Evolutionary conservation across 345 rosid species (phyloP), one percentile per base, ranked within the genome.

Genomic region (Citrus sp.): DNA sequence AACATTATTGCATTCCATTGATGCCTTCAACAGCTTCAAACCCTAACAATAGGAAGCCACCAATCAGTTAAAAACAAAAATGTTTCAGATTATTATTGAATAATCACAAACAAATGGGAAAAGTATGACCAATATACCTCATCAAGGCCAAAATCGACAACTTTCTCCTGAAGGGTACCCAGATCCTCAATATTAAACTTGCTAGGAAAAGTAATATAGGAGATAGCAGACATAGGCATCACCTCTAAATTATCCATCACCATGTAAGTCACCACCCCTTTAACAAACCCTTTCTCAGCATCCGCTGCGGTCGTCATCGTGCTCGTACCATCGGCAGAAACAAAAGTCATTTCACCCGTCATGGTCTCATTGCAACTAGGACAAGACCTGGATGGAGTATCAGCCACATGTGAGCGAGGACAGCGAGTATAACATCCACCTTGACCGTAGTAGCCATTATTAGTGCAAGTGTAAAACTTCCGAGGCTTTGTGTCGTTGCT

Each of bases 121-220:
- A 13, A 46, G 4, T 0, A 12, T 46, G 51, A 46, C 10, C 18
- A 7, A 18, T 2, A 27, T 46, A 81, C 78, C 87, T 80, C 77
- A 13, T 46, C 51, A 46, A 46, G 51, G 51, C 51, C 51, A 46
- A 46, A 46, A 46, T 46, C 51, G 16, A 16, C 32, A 5, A 40
- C 30, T 51, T 21, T 74, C 13, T 85, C 81, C 56, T 73, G 63
- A 0, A 81, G 74, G 1, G 19, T 30, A 12, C 58, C 69, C 34
- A 81, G 0, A n/a, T 78, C 79, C 65, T 74, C 70, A 16, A 84
- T 13, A 8, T 49, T 38, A 42, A 73, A 81, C 70, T 64, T 73
- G 28, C 51, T 82, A 1, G 82, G 80, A 64, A 82, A 24, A 5
- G 74, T 2, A 37, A 76, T 12, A 40, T 27, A 22, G 16, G 76